A percentile compares a stretch with the other conserved stretches of the same genome.
phyloP scores from a whole-genome alignment of 2,329 filamentous ascomycete species.

The Sporothrix humicola region DNA sequence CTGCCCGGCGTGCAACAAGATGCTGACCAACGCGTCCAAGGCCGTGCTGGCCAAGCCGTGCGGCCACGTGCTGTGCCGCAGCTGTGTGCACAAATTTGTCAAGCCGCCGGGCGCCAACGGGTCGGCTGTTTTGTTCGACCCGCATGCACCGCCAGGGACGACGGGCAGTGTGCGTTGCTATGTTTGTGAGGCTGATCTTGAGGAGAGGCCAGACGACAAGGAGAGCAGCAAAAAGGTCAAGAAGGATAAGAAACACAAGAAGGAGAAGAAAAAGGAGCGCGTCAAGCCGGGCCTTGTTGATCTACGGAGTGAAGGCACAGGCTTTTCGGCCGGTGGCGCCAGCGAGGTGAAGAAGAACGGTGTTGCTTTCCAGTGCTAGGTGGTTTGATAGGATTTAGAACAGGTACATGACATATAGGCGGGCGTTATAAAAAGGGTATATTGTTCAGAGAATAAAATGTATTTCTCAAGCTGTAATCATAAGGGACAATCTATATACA shows the following conservation, averaged over 20 bases:
- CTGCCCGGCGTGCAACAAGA: conserved; percentile 87
- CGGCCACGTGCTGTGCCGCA: conserved; percentile 88
- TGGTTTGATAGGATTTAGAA: neutral
- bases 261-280: conserved; percentile 56
- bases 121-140: conserved; percentile 50
- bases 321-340: conserved; percentile 85
- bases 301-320: conserved; percentile 85
- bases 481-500: no score
- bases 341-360: conserved; percentile 80
- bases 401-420: neutral
- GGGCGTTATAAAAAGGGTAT: neutral
- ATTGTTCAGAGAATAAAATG: neutral
- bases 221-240: conserved; percentile 52
- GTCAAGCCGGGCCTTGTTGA: conserved; percentile 76
- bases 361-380: conserved; percentile 50
- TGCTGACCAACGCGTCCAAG: conserved; percentile 78
- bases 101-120: conserved; percentile 50
- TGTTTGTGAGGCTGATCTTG: conserved; percentile 84
- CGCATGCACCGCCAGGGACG: conserved; percentile 59
- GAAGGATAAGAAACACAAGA: conserved; percentile 47
- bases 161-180: conserved; percentile 70
- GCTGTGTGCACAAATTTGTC: conserved; percentile 85
- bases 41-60: conserved; percentile 85
- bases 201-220: conserved; percentile 48
- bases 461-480: neutral